Evolutionary conservation across 2,329 filamentous ascomycete genomes (phyloP), one percentile per base, ranked within the genome.

Genomic region (Colletotrichum kahawae): DNA sequence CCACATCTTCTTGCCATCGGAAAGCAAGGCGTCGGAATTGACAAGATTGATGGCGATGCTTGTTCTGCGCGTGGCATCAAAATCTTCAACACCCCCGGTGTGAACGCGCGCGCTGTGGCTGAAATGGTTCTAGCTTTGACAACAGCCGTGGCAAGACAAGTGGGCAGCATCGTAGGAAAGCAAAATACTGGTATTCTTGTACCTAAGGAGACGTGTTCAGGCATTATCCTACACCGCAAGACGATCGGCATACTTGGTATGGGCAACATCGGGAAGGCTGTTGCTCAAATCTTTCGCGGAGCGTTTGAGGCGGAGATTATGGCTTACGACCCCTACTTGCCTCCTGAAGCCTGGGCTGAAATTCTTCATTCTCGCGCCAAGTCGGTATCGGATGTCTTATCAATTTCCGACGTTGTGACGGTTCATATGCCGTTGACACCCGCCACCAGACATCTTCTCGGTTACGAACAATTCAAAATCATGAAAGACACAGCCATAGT

Each of bases 61-160:
- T 87, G 85, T 67, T 76, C 79, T 5, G 78, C 80, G 3, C 81
- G 83, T 0, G 83, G 81, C 1, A 85, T 89, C 76, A 82, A 82
- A n/a, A 84, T 89, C 33, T 82, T 85, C 76, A 88, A 88, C 73
- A 89, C 87, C 0, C 87, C 87, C 0, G 87, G 86, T 2, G 83
- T 87, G 1, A 89, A 86, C 74, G 83, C 84, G 0, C 82, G 83
- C 3, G 82, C 85, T 2, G 86, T 87, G 0, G 86, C 86, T 0
- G 85, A 87, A 70, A 78, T 83, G 8, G 82, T 83, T 1, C 72
- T 87, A 7, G 78, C 84, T 0, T 79, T 87, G 16, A 79, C 82
- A 0, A 83, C 83, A 75, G 78, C 82, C 1, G 82, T 84, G 21
- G 83, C 83, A 1, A 79, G 83, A 9, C 78, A 82, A 38, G 78